phyloP scores from a whole-genome alignment of 1,284 basidiomycete species.

The Phellinidium pouzarii region DNA sequence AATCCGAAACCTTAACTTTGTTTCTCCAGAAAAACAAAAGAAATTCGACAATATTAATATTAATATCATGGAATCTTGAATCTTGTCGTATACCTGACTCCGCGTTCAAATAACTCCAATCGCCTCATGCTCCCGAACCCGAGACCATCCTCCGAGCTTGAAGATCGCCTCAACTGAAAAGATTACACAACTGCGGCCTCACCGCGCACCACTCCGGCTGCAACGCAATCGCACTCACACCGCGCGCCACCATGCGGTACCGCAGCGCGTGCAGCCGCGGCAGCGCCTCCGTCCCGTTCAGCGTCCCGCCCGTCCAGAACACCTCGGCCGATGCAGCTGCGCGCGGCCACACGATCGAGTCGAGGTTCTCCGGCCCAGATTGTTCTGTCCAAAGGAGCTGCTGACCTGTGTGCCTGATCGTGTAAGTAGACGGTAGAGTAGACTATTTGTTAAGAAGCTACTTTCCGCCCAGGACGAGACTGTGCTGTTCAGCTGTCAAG shows the following conservation, averaged over 20 bases:
- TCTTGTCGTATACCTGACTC: no score
- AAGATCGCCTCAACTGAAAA: background rate
- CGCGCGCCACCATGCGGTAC: conserved; percentile 63
- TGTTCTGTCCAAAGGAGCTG: conserved; percentile 78
- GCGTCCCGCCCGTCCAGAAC: conserved; percentile 59
- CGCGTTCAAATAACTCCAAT: background rate
- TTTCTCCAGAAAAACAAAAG: no score
- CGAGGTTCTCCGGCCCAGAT: conserved; percentile 62
- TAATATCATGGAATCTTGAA: no score
- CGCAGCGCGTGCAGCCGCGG: conserved; percentile 71
- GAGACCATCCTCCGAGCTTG: background rate
- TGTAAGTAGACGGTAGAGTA: conserved; percentile 6
- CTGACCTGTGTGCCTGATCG: conserved; percentile 41
- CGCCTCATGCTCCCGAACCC: no score
- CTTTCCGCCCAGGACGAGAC: conserved; percentile 62
- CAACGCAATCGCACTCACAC: conserved; percentile 60
- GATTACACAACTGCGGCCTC: conserved; percentile 34
- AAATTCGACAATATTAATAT: no score
- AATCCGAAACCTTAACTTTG: no score
- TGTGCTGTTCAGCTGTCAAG: conserved; percentile 41
- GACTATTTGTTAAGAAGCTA: conserved; percentile 6
- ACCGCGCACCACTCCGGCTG: conserved; percentile 82
- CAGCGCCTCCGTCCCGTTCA: conserved; percentile 54
- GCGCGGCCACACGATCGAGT: conserved; percentile 72
- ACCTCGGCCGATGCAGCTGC: conserved; percentile 75